phyloP scores from a whole-genome alignment of 2,329 filamentous ascomycete species.

The Claviceps sp. region DNA sequence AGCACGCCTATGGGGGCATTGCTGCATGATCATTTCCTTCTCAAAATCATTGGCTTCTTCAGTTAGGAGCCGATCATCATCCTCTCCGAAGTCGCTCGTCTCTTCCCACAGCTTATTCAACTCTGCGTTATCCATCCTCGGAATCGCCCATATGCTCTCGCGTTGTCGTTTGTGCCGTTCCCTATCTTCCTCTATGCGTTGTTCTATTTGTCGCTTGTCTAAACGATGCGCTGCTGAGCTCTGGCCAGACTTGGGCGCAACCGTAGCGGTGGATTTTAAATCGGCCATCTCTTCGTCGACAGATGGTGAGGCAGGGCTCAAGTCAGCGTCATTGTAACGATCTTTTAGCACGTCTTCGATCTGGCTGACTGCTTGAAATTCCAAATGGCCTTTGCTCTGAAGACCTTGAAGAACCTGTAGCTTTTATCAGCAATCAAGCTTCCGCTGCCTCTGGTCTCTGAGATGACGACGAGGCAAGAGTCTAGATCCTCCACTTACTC shows the following conservation, averaged over 20 bases:
- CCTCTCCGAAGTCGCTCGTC: constrained; percentile 72
- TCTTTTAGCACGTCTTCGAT: constrained; percentile 75
- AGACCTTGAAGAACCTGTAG: constrained; percentile 53
- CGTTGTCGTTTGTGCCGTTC: constrained; percentile 85
- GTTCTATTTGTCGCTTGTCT: constrained; percentile 83
- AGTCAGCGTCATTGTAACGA: constrained; percentile 51
- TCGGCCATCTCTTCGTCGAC: constrained; percentile 27
- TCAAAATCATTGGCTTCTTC: constrained; percentile 53
- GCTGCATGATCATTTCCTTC: constrained; percentile 26
- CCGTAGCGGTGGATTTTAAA: constrained; percentile 25
- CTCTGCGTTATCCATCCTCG: constrained; percentile 48
- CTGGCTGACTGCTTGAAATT: constrained; percentile 60
- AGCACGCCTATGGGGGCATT: constrained; percentile 24
- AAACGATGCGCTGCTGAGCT: constrained; percentile 29
- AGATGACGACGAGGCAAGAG: background rate
- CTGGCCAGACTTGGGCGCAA: constrained; percentile 22
- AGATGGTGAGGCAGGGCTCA: constrained; percentile 37
- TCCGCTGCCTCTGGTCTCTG: background rate
- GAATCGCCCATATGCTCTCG: constrained; percentile 88
- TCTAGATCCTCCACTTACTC: constrained; percentile 35
- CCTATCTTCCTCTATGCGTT: constrained; percentile 91
- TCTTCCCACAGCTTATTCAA: constrained; percentile 77
- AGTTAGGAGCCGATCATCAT: constrained; percentile 62
- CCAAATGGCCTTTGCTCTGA: constrained; percentile 57
- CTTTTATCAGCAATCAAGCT: background rate